Evolutionary conservation across 495 filamentous ascomycete genomes (phyloP), one percentile per base, ranked within the genome.

Genomic region (Tricharina praecox): DNA sequence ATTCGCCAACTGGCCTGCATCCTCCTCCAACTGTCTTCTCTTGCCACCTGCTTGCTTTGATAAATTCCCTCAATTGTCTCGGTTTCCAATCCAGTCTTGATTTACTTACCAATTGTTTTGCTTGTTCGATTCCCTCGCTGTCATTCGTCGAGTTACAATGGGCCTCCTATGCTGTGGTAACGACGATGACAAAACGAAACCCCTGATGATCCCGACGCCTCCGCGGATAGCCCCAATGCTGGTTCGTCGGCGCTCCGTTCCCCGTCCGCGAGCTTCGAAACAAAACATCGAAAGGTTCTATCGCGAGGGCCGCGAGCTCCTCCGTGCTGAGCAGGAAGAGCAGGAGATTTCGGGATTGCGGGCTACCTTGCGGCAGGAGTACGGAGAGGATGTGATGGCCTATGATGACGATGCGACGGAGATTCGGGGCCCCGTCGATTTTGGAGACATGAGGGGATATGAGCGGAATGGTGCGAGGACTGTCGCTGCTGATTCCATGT

Each of bases 201-300:
- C 43, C 23, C 13, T 28, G 18, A n/a, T n/a, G 8, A 13, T 23
- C 2, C 43, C 43, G 3, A 19, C 18, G 35, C 15, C 43, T 1
- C n/a, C 23, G 9, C 18, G 28, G 20, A 34, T 46, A 7, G n/a
- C 28, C 25, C 39, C 39, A 5, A 43, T 23, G 18, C 20, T 43
- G 4, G 39, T 19, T 19, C 43, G 43, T 4, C 11, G 34, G 21
- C 16, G 15, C 23, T 38, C 45, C 11, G 3, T 20, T 18, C 45
- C 45, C 11, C 30, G 34, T 1, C 34, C 45, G 3, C 19, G 20
- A 20, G 45, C 45, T 16, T 48, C 45, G 15, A 48, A 48, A 28
- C 21, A 48, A 39, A 39, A 48, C 20, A 48, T 48, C 30, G 45
- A 48, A 25, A 15, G 39, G 34, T 48, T 48, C 24, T 48, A 48